These are phyloP conservation scores for Trichoderma oligosporum DNA, from an alignment of 2,329 filamentous ascomycete species.

Conservation along the genomic window DNA sequence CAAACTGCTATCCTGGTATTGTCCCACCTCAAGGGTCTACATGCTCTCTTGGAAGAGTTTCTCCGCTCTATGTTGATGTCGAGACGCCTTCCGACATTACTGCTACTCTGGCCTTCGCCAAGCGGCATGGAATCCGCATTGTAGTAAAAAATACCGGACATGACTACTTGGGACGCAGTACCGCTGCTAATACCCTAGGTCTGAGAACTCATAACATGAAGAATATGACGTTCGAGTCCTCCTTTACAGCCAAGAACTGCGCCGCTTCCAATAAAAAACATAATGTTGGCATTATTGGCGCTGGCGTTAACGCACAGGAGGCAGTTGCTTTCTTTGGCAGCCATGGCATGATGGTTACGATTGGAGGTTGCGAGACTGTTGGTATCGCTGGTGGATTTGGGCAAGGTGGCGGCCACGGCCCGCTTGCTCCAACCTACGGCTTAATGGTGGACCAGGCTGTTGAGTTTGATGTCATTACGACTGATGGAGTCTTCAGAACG, in stretches of 20 bases:
- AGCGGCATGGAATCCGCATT: slow-evolving; percentile 36
- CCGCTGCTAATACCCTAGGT: slow-evolving; percentile 35
- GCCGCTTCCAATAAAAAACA: neutral
- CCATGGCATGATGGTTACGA: slow-evolving; percentile 47
- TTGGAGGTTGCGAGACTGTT: slow-evolving; percentile 53
- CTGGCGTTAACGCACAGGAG: slow-evolving; percentile 51
- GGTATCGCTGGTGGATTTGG: slow-evolving; percentile 57
- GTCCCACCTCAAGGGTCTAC: neutral
- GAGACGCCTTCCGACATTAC: neutral
- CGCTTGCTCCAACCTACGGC: slow-evolving; percentile 51
- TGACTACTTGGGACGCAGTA: slow-evolving; percentile 34
- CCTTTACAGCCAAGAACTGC: slow-evolving; percentile 30
- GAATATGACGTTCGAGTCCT: slow-evolving; percentile 35
- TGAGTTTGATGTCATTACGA: slow-evolving; percentile 50
- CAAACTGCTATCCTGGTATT: slow-evolving; percentile 5
- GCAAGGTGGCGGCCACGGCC: slow-evolving; percentile 57
- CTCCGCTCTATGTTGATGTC: neutral
- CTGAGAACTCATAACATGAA: slow-evolving; percentile 40
- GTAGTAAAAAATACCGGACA: slow-evolving; percentile 36
- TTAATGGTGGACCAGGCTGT: slow-evolving; percentile 58
- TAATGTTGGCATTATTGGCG: slow-evolving; percentile 32
- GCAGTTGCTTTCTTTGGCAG: slow-evolving; percentile 42
- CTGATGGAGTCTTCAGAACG: slow-evolving; percentile 40
- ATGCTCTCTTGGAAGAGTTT: slow-evolving; percentile 8
- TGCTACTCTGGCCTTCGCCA: slow-evolving; percentile 36